Evolutionary conservation across 306 rosid genomes (phyloP), one percentile per base, ranked within the genome.

Genomic region (Cercis canadensis): DNA sequence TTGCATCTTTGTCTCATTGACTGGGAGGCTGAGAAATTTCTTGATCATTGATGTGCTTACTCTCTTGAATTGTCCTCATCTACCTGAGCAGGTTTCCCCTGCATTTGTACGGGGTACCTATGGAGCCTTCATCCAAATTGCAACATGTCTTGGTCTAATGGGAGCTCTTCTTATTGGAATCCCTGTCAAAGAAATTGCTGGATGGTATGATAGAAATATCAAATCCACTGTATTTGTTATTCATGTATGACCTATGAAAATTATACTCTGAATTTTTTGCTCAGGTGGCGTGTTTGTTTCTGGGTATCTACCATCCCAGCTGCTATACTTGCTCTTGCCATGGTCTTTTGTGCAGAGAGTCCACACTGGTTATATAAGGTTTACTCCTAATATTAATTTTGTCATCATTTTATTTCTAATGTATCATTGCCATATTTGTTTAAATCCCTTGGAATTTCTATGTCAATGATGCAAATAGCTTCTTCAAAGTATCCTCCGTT

Each of bases 221-320:
- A 29, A 55, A 58, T 46, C 60, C 32, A 72, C 15, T 15, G 17
- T 44, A 37, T 70, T 53, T 61, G 44, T 66, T 36, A 14, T 69
- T 72, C 41, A 54, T 74, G 12, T 61, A 49, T 74, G 34, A 72
- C 56, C 33, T 63, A 67, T 76, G 75, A 56, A 54, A 81, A 41
- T 65, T 52, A 53, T 43, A 19, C 49, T 55, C 58, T 58, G 41
- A 32, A 24, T 46, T 84, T 57, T 73, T 65, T 74, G 67, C 77
- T 79, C 82, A 94, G 98, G 98, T 94, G 98, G 98, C 96, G 98
- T 52, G 86, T 87, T 77, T 94, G 98, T 80, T 94, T 94, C 72
- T 80, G 95, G 97, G 78, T 86, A 56, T 90, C 98, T 29, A 81
- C 74, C 76, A 80, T 94, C 76, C 98, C 98, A 60, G 94, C 98